Evolutionary conservation across 2,329 filamentous ascomycete genomes (phyloP).

Genomic region (Cercospora brassicicola): DNA sequence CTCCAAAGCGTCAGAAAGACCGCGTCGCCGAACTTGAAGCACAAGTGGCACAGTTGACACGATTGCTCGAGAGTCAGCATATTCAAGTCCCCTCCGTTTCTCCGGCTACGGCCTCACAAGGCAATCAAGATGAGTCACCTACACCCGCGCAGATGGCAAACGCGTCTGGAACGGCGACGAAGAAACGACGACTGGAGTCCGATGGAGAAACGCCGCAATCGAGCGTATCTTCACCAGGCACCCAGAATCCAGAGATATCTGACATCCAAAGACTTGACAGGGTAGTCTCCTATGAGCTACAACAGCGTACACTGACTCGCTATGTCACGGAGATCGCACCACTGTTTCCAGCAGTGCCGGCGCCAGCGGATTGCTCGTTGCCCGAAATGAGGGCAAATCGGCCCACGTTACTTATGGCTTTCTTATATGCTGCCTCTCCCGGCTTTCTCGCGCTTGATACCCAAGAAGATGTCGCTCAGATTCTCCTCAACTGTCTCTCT

Average conservation of each 20-base stretch:
- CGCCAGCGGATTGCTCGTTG: conserved; percentile 17
- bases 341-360: conserved; percentile 26
- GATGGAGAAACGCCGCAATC: not conserved
- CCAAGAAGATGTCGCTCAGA: conserved; percentile 64
- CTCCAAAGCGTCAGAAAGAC: conserved; percentile 30
- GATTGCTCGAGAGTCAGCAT: conserved; percentile 30
- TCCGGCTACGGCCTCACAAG: not conserved
- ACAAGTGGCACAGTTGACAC: conserved; percentile 34
- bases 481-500: conserved; percentile 69
- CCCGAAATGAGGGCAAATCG: conserved; percentile 19
- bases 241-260: not conserved
- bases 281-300: conserved; percentile 23
- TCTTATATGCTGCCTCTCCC: conserved; percentile 55
- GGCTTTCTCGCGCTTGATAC: conserved; percentile 52
- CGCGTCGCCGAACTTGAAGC: conserved; percentile 35
- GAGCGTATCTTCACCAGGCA: not conserved
- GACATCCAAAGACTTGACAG: conserved; percentile 26
- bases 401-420: conserved; percentile 58
- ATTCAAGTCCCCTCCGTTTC: conserved; percentile 13
- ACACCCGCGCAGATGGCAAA: not conserved
- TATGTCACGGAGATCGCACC: conserved; percentile 28
- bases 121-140: not conserved
- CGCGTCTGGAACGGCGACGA: not conserved
- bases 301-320: conserved; percentile 24
- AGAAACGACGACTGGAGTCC: conserved; percentile 20